Base-by-base conservation (phyloP, 495 filamentous ascomycete species). In the Penicillium egyptiacum region DNA sequence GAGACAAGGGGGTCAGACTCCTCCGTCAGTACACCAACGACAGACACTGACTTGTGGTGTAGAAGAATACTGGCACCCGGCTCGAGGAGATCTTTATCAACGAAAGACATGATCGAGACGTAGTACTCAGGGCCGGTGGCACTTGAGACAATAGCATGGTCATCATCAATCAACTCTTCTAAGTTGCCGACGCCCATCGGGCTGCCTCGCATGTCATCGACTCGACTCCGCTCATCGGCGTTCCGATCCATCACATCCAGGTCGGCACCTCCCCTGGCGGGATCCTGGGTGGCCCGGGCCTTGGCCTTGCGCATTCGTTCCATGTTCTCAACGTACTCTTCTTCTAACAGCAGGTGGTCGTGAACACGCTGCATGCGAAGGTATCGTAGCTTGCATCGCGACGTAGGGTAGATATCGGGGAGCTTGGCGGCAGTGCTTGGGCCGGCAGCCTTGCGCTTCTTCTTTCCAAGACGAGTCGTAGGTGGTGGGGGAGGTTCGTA, bases 81-180 rank as follows among this genome's bases (percentile, higher is more conserved):
- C 72, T 99, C 94, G 16, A 99, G 84, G 11, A 99, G 83, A 66
- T 99, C 94, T 75, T 99, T 99, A 79, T 99, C 94, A 39, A 99
- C 94, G 65, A 99, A 99, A 40, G 93, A 97, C 94, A 99, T 99
- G 82, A 99, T 99, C 50, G 92, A 96, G 57, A 99, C 94, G 71
- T 99, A 99, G 79, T 97, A 99, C 72, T 99, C 94, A 2, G 94
- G 95, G 0, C 94, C 94, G 12, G 95, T 97, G 4, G 95, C 93
- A 70, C 91, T 96, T 10, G 91, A 96, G 41, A 99, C 95, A 67
- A 99, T 99, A 56, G 94, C 94, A 68, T 99, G 94, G 76, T 99
- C 94, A 75, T 99, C 94, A 73, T 99, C 94, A 66, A 99, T 99
- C 85, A 99, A 88, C 78, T 99, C 94, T 74, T 98, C 94, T 65